Evolutionary conservation across 352 stramenopile species (phyloP).

Genomic region (Hyaloperonospora arabidopsidis): DNA sequence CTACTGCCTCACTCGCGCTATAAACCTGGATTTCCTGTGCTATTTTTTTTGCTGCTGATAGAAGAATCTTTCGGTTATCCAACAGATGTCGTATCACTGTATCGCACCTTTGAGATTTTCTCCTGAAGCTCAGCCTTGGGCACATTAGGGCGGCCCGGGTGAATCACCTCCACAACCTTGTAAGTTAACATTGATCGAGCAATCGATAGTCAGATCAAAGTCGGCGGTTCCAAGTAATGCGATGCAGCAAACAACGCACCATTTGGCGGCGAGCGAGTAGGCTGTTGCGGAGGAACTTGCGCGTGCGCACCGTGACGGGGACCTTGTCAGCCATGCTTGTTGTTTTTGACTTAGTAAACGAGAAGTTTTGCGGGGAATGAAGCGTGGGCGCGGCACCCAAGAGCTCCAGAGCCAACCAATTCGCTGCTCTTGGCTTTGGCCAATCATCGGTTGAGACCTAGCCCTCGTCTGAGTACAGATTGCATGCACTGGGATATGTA

Average conservation of each 20-base stretch:
- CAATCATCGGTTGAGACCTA: slow-evolving; percentile 31
- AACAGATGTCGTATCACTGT: neutral
- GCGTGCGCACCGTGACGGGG: slow-evolving; percentile 96
- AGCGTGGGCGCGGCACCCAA: slow-evolving; percentile 26
- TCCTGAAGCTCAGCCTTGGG: slow-evolving; percentile 96
- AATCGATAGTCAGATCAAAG: slow-evolving; percentile 6
- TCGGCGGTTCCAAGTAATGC: neutral
- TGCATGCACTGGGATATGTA: slow-evolving; percentile 1
- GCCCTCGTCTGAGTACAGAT: neutral
- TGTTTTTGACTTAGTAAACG: slow-evolving; percentile 51
- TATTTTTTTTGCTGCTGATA: slow-evolving; percentile 7
- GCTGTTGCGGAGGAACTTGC: slow-evolving; percentile 98
- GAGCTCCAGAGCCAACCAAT: slow-evolving; percentile 77
- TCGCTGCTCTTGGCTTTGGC: slow-evolving; percentile 25
- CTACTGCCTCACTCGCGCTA: neutral
- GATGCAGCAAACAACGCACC: slow-evolving; percentile 35
- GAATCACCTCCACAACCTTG: slow-evolving; percentile 97
- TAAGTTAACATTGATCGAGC: neutral
- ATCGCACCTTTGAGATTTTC: slow-evolving; percentile 92
- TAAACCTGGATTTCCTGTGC: neutral
- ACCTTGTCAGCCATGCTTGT: slow-evolving; percentile 87
- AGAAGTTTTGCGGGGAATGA: slow-evolving; percentile 69
- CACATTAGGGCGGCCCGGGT: slow-evolving; percentile 95
- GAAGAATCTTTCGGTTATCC: neutral
- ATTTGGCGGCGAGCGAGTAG: slow-evolving; percentile 97